phyloP scores from a whole-genome alignment of 352 stramenopile genomes.

The Pythium diclinum region DNA sequence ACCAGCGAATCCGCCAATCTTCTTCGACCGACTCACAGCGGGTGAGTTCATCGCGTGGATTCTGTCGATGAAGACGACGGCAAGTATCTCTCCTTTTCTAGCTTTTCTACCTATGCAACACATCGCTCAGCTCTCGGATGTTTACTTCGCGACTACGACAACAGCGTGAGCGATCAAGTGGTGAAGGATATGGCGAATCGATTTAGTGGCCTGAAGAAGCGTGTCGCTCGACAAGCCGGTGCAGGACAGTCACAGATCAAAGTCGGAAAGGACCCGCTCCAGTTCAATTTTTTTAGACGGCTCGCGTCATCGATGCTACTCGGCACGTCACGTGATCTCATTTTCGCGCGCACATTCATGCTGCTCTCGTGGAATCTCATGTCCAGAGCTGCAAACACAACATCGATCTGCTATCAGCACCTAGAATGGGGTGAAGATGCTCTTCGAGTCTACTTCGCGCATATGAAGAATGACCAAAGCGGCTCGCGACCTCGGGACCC shows the following conservation, averaged over 20 bases:
- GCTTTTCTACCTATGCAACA: slow-evolving; percentile 17
- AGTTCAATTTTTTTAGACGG: slow-evolving; percentile 12
- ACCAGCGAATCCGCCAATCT: slow-evolving; percentile 7
- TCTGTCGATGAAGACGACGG: slow-evolving; percentile 23
- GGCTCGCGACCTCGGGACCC: slow-evolving; percentile 26
- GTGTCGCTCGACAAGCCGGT: background rate
- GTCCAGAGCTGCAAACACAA: slow-evolving; percentile 20
- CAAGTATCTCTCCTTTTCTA: slow-evolving; percentile 18
- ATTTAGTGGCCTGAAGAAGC: slow-evolving; percentile 18
- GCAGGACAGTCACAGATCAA: background rate
- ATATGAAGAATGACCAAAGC: slow-evolving; percentile 38
- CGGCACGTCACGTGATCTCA: slow-evolving; percentile 5
- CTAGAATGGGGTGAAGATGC: slow-evolving; percentile 33
- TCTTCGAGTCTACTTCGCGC: slow-evolving; percentile 32
- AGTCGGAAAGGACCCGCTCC: slow-evolving; percentile 20
- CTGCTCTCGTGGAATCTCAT: slow-evolving; percentile 28
- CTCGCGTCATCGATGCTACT: slow-evolving; percentile 13
- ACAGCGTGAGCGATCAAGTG: background rate
- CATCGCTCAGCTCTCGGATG: slow-evolving; percentile 18
- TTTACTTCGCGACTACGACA: slow-evolving; percentile 5
- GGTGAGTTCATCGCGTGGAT: slow-evolving; percentile 20
- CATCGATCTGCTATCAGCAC: slow-evolving; percentile 22
- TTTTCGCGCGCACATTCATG: slow-evolving; percentile 29
- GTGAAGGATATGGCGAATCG: background rate
- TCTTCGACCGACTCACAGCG: slow-evolving; percentile 16